Base-by-base conservation (phyloP, 306 rosid genomes). In the Trifolium repens region DNA sequence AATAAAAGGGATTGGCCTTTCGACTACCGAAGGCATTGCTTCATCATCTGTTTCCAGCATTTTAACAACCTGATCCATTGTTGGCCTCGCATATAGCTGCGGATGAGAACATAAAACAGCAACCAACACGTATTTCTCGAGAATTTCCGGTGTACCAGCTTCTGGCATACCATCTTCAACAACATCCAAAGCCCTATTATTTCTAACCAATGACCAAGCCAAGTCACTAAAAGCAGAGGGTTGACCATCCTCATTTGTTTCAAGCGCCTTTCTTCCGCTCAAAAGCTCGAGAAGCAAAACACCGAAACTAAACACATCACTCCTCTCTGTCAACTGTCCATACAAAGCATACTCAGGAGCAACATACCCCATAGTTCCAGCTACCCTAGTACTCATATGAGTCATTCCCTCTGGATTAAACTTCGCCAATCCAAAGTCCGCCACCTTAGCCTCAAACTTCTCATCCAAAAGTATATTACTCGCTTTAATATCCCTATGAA, bases 301-400 rank as follows among this genome's bases (percentile, higher is more conserved):
- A 26, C 99, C 99, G 43, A 78, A 94, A 77, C 97, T 88, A 43
- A 86, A 94, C 57, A 94, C 97, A 58, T 94, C 99, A 69, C 96
- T 94, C 39, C 96, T 86, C 84, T 90, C 99, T 0, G 99, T 89
- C 87, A 94, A 84, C 30, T 94, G 99, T 3, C 99, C 99, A 44
- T 94, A 94, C 78, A 94, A 79, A 0, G 97, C 99, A 65, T 94
- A 94, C 85, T 94, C 99, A 0, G 99, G 99, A 35, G 99, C 97
- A 43, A 94, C 92, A 89, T 92, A 94, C 7, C 99, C 97, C 97
- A 94, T 84, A 0, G 99, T 94, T 26, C 99, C 99, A 4, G 99
- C 99, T 0, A 94, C 99, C 70, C 99, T 85, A 0, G 99, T 94
- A 80, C 99, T 94, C 93, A 94, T 61, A 63, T 94, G 99, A 0